Conservation (phyloP, 306 rosid species). For the Ochetophila trinervis region DNA sequence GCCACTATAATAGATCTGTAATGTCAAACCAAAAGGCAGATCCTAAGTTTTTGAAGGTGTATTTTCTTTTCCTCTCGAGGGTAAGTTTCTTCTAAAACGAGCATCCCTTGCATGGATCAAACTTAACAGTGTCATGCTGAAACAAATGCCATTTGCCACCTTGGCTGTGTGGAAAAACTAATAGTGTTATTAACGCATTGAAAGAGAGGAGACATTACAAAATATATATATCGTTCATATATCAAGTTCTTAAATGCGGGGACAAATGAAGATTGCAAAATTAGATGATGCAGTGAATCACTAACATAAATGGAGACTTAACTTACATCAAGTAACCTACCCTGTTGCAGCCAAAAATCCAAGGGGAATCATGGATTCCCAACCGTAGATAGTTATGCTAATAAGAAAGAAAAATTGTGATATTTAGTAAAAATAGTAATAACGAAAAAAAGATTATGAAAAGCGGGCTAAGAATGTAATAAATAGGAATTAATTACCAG, state of each 20-base stretch:
- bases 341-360: constrained; percentile 75
- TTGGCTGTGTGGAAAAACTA: background rate
- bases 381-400: constrained; percentile 59
- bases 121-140: too few relatives aligned
- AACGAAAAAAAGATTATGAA: background rate
- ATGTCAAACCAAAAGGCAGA: too few relatives aligned
- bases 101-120: too few relatives aligned
- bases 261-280: background rate
- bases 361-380: constrained; percentile 81
- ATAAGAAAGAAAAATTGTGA: constrained; percentile 17
- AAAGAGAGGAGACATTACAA: background rate
- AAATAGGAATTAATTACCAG: constrained; percentile 35
- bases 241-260: too few relatives aligned
- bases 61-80: too few relatives aligned
- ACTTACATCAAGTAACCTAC: constrained; percentile 39
- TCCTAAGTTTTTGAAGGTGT: too few relatives aligned
- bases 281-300: too few relatives aligned
- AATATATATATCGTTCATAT: too few relatives aligned
- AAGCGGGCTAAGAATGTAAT: background rate
- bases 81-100: too few relatives aligned
- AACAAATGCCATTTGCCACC: too few relatives aligned
- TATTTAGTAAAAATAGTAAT: constrained; percentile 1
- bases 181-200: background rate
- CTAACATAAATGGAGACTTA: background rate
- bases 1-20: background rate